Conservation (phyloP, 139 green algal genomes). For the Chlorella sp. region DNA sequence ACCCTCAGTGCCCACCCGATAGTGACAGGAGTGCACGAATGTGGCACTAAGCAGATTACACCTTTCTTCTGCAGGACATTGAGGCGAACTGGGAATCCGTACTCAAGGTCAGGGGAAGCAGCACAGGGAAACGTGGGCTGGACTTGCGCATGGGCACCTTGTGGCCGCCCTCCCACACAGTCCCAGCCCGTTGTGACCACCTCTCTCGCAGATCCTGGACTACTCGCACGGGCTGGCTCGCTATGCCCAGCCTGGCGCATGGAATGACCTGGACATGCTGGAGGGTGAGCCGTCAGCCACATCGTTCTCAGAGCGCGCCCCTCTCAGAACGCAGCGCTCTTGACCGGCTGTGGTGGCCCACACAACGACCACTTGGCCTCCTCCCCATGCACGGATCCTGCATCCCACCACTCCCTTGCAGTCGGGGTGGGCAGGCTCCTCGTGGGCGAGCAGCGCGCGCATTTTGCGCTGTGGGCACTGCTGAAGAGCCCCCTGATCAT, state of each 20-base stretch:
- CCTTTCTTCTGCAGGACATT: conserved; percentile 46
- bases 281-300: conserved; percentile 62
- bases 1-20: too few relatives aligned
- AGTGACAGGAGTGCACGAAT: too few relatives aligned
- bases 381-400: too few relatives aligned
- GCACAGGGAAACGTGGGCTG: too few relatives aligned
- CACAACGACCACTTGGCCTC: too few relatives aligned
- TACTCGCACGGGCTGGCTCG: conserved; percentile 46
- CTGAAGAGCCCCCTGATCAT: conserved; percentile 75
- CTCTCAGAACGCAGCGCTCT: too few relatives aligned
- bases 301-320: too few relatives aligned
- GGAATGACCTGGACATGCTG: conserved; percentile 80
- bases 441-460: conserved; percentile 48
- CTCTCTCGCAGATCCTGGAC: conserved; percentile 43
- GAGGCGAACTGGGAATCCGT: conserved; percentile 40
- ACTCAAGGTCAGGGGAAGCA: too few relatives aligned
- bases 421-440: conserved; percentile 54
- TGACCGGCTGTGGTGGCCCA: not conserved
- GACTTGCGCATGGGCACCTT: too few relatives aligned
- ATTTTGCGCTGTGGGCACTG: conserved; percentile 79
- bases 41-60: not conserved
- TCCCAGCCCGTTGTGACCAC: too few relatives aligned
- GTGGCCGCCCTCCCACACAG: too few relatives aligned
- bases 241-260: conserved; percentile 64
- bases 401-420: too few relatives aligned